Percentiles rank a stretch among this genome's conserved stretches.
phyloP scores from a whole-genome alignment of 1,284 basidiomycete species.

The Caloboletus firmus region DNA sequence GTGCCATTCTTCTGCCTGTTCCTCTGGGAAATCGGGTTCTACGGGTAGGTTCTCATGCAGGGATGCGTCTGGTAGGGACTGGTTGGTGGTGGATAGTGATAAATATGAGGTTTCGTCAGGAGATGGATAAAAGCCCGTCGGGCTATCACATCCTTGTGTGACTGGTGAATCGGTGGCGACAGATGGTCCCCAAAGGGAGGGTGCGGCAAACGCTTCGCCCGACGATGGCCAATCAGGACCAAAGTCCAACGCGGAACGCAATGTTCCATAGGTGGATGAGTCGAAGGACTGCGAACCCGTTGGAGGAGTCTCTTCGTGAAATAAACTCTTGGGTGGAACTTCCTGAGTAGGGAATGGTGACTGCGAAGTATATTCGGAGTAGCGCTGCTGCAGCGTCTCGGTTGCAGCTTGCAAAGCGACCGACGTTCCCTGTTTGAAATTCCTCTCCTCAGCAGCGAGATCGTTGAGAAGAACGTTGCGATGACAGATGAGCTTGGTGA shows the following conservation, averaged over 20 bases:
- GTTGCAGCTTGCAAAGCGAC: conserved; percentile 73
- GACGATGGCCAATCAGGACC: conserved; percentile 48
- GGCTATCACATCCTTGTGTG: conserved; percentile 17
- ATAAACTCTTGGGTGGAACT: conserved; percentile 28
- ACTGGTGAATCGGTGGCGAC: conserved; percentile 41
- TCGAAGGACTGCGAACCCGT: conserved; percentile 43
- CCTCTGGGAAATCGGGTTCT: conserved; percentile 47
- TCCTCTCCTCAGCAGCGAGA: conserved; percentile 67
- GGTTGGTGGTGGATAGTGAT: conserved; percentile 37
- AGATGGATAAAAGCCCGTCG: conserved; percentile 17
- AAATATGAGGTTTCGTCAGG: conserved; percentile 25
- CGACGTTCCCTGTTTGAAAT: conserved; percentile 66
- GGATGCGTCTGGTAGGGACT: conserved; percentile 19
- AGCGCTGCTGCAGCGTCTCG: conserved; percentile 56
- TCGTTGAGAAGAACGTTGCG: conserved; percentile 75
- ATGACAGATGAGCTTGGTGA: conserved; percentile 72
- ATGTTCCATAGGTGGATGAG: conserved; percentile 55
- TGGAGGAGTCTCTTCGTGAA: conserved; percentile 22
- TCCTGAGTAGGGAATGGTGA: conserved; percentile 47
- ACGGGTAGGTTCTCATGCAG: conserved; percentile 49
- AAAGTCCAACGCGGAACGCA: conserved; percentile 65
- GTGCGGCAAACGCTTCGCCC: conserved; percentile 37
- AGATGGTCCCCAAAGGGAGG: conserved; percentile 35
- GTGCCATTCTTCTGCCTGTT: conserved; percentile 82
- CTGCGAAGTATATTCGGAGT: conserved; percentile 24